Evolutionary conservation across 345 rosid genomes (phyloP).

Genomic region (Arabidopsis arenosa): DNA sequence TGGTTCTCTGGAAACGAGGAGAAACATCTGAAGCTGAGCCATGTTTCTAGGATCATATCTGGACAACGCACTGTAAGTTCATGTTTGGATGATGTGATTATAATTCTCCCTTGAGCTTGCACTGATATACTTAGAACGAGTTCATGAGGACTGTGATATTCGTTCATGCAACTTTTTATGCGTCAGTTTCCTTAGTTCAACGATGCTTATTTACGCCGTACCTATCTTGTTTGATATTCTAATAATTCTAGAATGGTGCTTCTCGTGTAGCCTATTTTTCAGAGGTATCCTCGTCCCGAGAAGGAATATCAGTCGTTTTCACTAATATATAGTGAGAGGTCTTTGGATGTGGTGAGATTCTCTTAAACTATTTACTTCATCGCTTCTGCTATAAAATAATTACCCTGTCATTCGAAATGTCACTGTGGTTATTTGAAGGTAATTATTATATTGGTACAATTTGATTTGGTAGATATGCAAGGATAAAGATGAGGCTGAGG

Average conservation of each 20-base stretch:
- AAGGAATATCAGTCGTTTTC: slow-evolving; percentile 99
- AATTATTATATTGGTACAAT: slow-evolving; percentile 28
- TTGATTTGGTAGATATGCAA: slow-evolving; percentile 59
- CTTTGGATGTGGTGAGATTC: slow-evolving; percentile 86
- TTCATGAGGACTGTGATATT: not conserved
- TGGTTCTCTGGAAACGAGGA: slow-evolving; percentile 97
- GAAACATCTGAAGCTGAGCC: slow-evolving; percentile 87
- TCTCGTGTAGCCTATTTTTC: slow-evolving; percentile 86
- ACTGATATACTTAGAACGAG: not conserved
- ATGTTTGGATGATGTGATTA: slow-evolving; percentile 22
- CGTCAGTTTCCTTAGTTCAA: slow-evolving; percentile 18
- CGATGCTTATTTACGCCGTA: slow-evolving; percentile 4
- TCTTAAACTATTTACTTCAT: slow-evolving; percentile 18
- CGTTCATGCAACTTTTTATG: slow-evolving; percentile 19
- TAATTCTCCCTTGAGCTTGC: slow-evolving; percentile 16
- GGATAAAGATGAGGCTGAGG: slow-evolving; percentile 78
- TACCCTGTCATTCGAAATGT: slow-evolving; percentile 19
- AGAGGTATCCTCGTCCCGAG: slow-evolving; percentile 97
- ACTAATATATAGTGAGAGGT: slow-evolving; percentile 91
- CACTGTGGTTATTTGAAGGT: slow-evolving; percentile 27
- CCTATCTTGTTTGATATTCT: slow-evolving; percentile 34
- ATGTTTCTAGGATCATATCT: slow-evolving; percentile 85
- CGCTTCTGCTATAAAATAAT: slow-evolving; percentile 6
- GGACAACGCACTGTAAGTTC: slow-evolving; percentile 97
- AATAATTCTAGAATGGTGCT: slow-evolving; percentile 33